Base-by-base conservation (phyloP, 2,329 filamentous ascomycete genomes). In the Berkeleyomyces rouxiae region DNA sequence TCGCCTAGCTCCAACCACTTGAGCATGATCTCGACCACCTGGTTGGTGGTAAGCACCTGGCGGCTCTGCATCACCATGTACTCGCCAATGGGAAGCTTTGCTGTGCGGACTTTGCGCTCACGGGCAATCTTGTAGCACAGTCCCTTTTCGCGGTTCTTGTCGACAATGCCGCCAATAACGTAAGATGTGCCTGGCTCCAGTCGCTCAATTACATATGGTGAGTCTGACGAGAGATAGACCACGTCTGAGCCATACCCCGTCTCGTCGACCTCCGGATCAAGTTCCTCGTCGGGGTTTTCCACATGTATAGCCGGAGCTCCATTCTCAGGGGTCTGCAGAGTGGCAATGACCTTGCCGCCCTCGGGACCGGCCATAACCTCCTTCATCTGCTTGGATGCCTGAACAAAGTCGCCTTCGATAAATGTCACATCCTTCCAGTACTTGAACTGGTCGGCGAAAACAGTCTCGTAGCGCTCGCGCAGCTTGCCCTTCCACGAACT, bases 1-100 rank as follows among this genome's bases (percentile, higher is more conserved):
- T 97, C 87, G 1, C 88, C 88, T 58, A 82, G 83, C 73, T 96
- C 90, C 62, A 99, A 74, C 90, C 91, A 99, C 67, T 84, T 85
- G 55, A 96, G 75, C 89, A 99, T 96, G 66, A 99, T 97, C 74
- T 97, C 92, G 57, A 93, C 82, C 1, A 99, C 93, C 70, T 99
- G 93, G 70, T 97, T 99, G 6, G 92, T 96, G 3, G 92, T 86
- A 63, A 99, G 76, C 3, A 99, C 88, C 68, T 86, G 83, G 40
- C 93, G 83, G 68, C 87, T 91, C 63, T 85, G 81, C 88, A 99
- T 95, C 66, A 90, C 81, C 78, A 99, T 86, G 72, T 89, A 97
- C 66, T 97, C 85, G n/a, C 90, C 90, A 68, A 99, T 97, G 0
- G 93, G 93, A 62, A 99, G 73, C 71, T 90, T 91, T 1, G 92